Base-by-base conservation (phyloP, 2,329 filamentous ascomycete species). In the Monosporascus sp. region DNA sequence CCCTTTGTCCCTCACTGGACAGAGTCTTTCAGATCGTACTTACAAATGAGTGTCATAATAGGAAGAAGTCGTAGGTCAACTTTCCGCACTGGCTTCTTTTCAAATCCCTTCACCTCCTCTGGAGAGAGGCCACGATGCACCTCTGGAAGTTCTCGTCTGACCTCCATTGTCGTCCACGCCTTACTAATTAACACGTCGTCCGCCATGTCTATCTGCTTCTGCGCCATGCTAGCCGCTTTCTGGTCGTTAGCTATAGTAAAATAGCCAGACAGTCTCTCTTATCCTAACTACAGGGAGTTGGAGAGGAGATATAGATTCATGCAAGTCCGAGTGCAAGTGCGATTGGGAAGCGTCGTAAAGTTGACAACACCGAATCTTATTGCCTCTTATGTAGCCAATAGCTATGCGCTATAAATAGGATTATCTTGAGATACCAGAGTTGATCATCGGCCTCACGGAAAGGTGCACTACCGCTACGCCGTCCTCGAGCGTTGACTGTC, bases 81-180 rank as follows among this genome's bases (percentile, higher is more conserved):
- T 46, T 52, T 52, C 34, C 51, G 51, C 5, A 52, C 43, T 5
- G 49, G 45, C 17, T 49, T 52, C 51, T 52, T 52, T 46, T 52
- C 51, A 38, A 52, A 24, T n/a, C 14, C 37, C 7, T 26, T 45
- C n/a, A 48, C 36, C 26, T 52, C 51, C 41, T 52, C 51, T 14
- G 48, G 44, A 7, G 51, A 49, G 17, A 52, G 51, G 26, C 49
- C 45, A 11, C 37, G 38, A 11, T 49, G 46, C 37, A 52, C 5
- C 6, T 9, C 9, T 22, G 40, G 40, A 7, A 44, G 40, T 44
- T 20, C n/a, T 14, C n/a, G 20, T 7, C 20, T 7, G 19, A 7
- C n/a, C 40, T 5, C 20, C 40, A 20, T 24, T 19, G 40, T 24
- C 5, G 40, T 14, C 6, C 7, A 19, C n/a, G 8, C 40, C 22